Base-by-base conservation (phyloP, 257 asterid genomes). In the Salvia miltiorrhiza region DNA sequence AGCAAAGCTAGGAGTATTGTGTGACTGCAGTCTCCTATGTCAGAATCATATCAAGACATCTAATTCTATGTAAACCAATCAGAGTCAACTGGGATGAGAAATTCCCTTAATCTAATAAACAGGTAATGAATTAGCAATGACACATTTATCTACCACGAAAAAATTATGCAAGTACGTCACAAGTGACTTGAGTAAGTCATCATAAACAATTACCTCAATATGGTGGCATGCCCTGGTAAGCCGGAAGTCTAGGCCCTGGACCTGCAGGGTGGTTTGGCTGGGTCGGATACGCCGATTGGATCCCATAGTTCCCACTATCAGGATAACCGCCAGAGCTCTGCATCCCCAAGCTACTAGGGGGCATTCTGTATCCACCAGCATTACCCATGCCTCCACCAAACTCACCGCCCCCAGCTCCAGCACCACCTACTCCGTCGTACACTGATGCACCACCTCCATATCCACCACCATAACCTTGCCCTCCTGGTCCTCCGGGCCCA, bases 171-270 rank as follows among this genome's bases (percentile, higher is more conserved):
- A 20, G 11, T 4, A 24, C 26, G 26, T 8, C 19, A 39, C 19
- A 24, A 4, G 24, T 2, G 16, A 64, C 13, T 17, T 5, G 21
- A 43, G 35, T 0, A 33, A 44, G 14, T 57, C 26, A 44, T 13
- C 7, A 37, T 9, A 8, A 20, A 7, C 9, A 62, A 48, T 82
- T 85, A 93, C 98, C 97, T 93, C 86, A 90, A 63, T 90, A 93
- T 12, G 95, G 96, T 4, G 91, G 96, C 87, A 85, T 82, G 16
- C 96, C 96, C 86, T 81, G 97, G 79, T 90, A 93, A 68, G 90
- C 75, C 4, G 96, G 96, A 76, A 82, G 84, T 73, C 97, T 84
- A 5, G 89, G 88, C 13, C 92, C 96, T 5, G 90, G 90, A 14
- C 82, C 96, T 43, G 79, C 71, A 17, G 83, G 89, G 70, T 83